Base-by-base conservation (phyloP, 176 grass and related monocot species). In the Typha latifolia region DNA sequence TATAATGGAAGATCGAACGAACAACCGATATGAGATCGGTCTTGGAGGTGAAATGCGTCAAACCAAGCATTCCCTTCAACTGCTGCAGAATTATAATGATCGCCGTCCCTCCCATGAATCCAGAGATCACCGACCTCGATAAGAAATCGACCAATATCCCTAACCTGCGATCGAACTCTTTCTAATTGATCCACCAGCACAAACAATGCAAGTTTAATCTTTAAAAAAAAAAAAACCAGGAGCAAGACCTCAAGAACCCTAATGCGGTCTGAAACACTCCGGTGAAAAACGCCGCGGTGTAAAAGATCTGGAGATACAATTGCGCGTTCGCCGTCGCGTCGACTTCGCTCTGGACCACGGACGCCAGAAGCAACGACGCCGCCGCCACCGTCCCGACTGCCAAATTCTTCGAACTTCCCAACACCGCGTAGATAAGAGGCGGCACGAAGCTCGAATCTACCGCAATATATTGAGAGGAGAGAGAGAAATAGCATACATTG, bases 51-150 rank as follows among this genome's bases (percentile, higher is more conserved):
- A 97, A 92, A 63, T 97, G 83, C 14, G 77, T 78, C 81, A 97
- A 62, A 77, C 93, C 93, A 10, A 97, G 88, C 34, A 97, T 34
- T 3, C 93, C 93, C 72, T 97, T 97, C 75, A 97, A 69, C 77
- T 97, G 93, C 81, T 92, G 93, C 83, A 97, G 32, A 51, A 97
- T 90, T 76, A 97, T 91, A 69, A 97, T 92, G 26, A 59, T 82
- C 12, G 93, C 88, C 27, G 93, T 97, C 31, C 93, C 93, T 53
- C 93, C 85, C 93, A 97, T 97, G 80, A 97, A 97, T 5, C 93
- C 88, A 29, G 85, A 89, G 64, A 97, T 97, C 47, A 85, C 89
- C 32, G 93, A 89, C 49, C 85, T 82, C 50, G 93, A 97, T 47
- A 97, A 74, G 77, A 97, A 97, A 78, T 97, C 93, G 55, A 97